A percentile compares a stretch with the other conserved stretches of the same genome.
phyloP scores from a whole-genome alignment of 148 eudicot genomes.

The Silene latifolia region DNA sequence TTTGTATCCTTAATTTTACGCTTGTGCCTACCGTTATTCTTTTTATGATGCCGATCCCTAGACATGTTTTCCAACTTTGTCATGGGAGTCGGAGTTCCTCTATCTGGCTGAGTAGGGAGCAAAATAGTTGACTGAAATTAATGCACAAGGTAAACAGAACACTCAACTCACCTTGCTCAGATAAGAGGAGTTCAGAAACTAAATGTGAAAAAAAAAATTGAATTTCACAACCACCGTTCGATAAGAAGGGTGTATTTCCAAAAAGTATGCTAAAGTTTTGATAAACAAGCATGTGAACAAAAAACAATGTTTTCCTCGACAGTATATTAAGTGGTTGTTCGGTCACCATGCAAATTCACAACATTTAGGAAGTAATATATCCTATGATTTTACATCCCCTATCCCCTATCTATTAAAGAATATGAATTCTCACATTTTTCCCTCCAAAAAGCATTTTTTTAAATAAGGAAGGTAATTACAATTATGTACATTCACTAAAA shows the following conservation, averaged over 20 bases:
- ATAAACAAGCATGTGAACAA: background rate
- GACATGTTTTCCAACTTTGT: slow-evolving; percentile 8
- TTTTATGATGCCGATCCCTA: slow-evolving; percentile 8
- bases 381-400: background rate
- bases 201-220: background rate
- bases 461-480: too few species aligned
- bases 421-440: too few species aligned
- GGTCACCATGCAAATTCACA: too few species aligned
- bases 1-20: background rate
- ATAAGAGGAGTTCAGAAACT: background rate
- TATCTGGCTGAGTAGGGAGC: slow-evolving; percentile 17
- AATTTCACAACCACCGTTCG: background rate
- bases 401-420: too few species aligned
- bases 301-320: too few species aligned
- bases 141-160: background rate
- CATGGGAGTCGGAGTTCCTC: slow-evolving; percentile 9
- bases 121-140: background rate
- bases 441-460: too few species aligned
- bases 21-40: background rate
- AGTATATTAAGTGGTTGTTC: too few species aligned
- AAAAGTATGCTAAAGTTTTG: background rate
- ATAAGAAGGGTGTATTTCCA: background rate
- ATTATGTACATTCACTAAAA: too few species aligned
- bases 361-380: too few species aligned
- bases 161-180: background rate